Conservation (phyloP, 768 basidiomycete species). For the Mycena sanguinolenta region DNA sequence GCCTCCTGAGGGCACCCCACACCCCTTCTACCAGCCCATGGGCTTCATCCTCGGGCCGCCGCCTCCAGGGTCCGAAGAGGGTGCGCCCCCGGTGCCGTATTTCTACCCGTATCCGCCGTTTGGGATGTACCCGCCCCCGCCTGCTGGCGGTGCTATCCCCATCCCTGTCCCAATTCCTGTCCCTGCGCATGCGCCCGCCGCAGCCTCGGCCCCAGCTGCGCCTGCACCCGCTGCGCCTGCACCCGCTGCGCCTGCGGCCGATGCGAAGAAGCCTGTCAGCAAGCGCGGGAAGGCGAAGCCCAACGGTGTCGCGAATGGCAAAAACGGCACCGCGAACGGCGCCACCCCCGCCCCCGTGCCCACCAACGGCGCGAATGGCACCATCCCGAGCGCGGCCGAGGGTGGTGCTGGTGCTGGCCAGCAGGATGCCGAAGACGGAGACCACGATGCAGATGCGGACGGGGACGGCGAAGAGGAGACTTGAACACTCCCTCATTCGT, state of each 20-base stretch:
- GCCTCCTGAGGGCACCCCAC: slow-evolving; percentile 32
- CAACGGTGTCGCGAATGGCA: not conserved
- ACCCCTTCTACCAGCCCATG: slow-evolving; percentile 34
- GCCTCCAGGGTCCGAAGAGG: slow-evolving; percentile 26
- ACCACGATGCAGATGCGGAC: slow-evolving; percentile 7
- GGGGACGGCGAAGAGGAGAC: slow-evolving; percentile 24
- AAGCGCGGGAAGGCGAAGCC: not conserved
- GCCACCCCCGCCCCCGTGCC: too few relatives aligned
- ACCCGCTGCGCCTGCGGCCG: not conserved
- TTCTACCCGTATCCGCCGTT: slow-evolving; percentile 34
- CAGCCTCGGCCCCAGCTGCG: not conserved
- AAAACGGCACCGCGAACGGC: slow-evolving; percentile 7
- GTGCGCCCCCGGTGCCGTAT: slow-evolving; percentile 30
- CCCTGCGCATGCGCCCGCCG: not conserved
- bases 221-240: not conserved
- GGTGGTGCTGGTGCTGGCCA: slow-evolving; percentile 4
- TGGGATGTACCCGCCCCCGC: slow-evolving; percentile 28
- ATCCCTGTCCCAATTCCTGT: not conserved
- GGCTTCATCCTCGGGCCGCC: slow-evolving; percentile 29
- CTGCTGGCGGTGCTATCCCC: not conserved
- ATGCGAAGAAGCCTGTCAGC: not conserved
- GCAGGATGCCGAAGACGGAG: slow-evolving; percentile 12
- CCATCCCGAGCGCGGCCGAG: not conserved
- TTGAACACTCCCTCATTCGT: not conserved
- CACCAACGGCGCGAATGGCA: not conserved